Conservation (phyloP, 2,329 filamentous ascomycete genomes). For the Fusarium compactum region DNA sequence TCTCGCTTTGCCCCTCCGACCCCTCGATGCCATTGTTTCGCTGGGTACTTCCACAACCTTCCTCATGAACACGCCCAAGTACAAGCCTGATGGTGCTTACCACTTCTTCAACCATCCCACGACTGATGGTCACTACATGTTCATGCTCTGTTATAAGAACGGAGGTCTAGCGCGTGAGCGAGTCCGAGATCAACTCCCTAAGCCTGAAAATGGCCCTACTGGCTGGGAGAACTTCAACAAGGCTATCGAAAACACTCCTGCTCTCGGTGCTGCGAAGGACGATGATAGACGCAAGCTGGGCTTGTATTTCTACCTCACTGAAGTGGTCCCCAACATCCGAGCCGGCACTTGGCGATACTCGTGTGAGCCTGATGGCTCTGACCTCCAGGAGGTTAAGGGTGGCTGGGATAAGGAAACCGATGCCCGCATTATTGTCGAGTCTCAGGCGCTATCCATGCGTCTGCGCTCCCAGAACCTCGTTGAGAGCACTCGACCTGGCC, state of each 20-base stretch:
- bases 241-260: constrained; percentile 73
- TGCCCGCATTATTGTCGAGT: constrained; percentile 89
- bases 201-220: constrained; percentile 58
- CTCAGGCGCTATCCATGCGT: constrained; percentile 91
- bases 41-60: constrained; percentile 97
- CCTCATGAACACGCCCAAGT: constrained; percentile 94
- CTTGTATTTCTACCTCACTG: constrained; percentile 93
- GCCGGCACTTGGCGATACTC: constrained; percentile 89
- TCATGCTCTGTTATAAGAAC: constrained; percentile 99
- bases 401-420: constrained; percentile 72
- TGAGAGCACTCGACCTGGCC: constrained; percentile 59
- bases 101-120: constrained; percentile 99
- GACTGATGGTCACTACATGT: constrained; percentile 93
- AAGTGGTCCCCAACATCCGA: constrained; percentile 92
- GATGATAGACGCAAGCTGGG: constrained; percentile 80
- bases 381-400: constrained; percentile 54
- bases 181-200: constrained; percentile 83
- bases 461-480: constrained; percentile 86
- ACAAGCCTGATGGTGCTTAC: constrained; percentile 89
- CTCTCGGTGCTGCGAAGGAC: constrained; percentile 70
- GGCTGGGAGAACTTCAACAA: constrained; percentile 87
- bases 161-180: constrained; percentile 92
- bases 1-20: constrained; percentile 85
- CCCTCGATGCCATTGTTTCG: constrained; percentile 92
- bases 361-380: constrained; percentile 66